Base-by-base conservation (phyloP, 345 rosid genomes). In the Camelina laxa region DNA sequence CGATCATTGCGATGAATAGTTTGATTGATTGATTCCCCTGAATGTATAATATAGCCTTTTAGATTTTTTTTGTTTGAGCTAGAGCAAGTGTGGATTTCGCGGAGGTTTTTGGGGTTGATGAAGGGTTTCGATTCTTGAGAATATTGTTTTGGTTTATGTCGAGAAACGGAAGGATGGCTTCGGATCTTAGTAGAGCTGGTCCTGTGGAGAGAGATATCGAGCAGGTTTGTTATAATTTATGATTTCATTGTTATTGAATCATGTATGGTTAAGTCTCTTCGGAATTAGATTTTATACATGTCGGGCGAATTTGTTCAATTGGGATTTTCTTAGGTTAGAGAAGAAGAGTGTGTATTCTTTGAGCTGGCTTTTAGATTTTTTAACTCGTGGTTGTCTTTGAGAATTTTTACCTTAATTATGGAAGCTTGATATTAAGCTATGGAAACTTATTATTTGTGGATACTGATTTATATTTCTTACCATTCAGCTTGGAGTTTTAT, bases 141-240 rank as follows among this genome's bases (percentile, higher is more conserved):
- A 9, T 72, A 47, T 24, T 72, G 47, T 24, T 36, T 36, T 9
- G 14, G 14, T 67, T 69, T 74, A 84, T 85, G 84, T 88, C 83
- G 71, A 75, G 90, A 79, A 79, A 84, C 66, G 94, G 83, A 72
- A 82, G 91, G 80, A 90, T 95, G 98, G 89, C 96, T 53, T 85
- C 91, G 84, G 98, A 92, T 90, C 97, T 92, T 83, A 84, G 88
- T 75, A 85, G 97, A 82, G 84, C 84, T 7, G 98, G 85, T 47
- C 84, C 93, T 7, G 87, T 90, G 5, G 99, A 90, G 82, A 85
- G 99, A 67, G 97, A 95, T 83, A 80, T 83, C 62, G 99, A 95
- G 80, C 99, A 92, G 99, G 99, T 95, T 95, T 79, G 60, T 74
- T 62, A 38, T 58, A 27, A 27, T 27, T 27, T 27, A 27, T 27